Base-by-base conservation (phyloP, 768 basidiomycete genomes). In the Lentinus brumalis region DNA sequence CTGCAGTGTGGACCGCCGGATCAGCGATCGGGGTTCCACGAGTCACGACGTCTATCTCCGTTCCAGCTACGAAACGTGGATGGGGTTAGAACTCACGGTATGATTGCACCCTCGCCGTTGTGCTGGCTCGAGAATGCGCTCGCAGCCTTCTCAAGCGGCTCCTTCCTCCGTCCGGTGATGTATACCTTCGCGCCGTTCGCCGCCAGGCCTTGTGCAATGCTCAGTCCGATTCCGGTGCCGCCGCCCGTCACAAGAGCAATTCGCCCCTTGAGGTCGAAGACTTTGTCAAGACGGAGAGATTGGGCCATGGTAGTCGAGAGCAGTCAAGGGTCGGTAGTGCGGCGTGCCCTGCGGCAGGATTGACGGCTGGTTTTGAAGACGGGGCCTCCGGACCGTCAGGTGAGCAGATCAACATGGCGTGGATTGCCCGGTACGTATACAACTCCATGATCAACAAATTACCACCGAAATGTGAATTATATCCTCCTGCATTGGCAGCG, bases 101-200 rank as follows among this genome's bases (percentile, higher is more conserved):
- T 71, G 38, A 91, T 76, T 49, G 73, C 75, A 2, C 86, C 85
- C 66, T 78, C 66, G 21, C 69, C 73, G 15, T 69, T 64, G 56
- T 74, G 77, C 51, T 70, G 77, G 80, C 83, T 85, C 10, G 75
- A 75, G 47, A 78, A 74, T n/a, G 80, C 42, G 4, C 29, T 57
- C 5, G 62, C 76, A 15, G 82, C 78, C 62, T 78, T 82, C 67
- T 88, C 79, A 21, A 94, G 79, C 3, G 89, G 84, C 5, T 87
- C 83, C 50, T 79, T 72, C 49, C 92, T 81, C 41, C 91, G 78
- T 16, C 89, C 88, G 3, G 85, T 87, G 66, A 93, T 89, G 68
- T 93, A 94, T 15, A 92, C 91, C 65, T 85, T 88, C 14, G 91
- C 90, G 1, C 91, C 90, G 66, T 86, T 88, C 31, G 86, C 80